Conservation (phyloP, 176 grass and related monocot genomes). For the Miscanthus lutarioriparius region DNA sequence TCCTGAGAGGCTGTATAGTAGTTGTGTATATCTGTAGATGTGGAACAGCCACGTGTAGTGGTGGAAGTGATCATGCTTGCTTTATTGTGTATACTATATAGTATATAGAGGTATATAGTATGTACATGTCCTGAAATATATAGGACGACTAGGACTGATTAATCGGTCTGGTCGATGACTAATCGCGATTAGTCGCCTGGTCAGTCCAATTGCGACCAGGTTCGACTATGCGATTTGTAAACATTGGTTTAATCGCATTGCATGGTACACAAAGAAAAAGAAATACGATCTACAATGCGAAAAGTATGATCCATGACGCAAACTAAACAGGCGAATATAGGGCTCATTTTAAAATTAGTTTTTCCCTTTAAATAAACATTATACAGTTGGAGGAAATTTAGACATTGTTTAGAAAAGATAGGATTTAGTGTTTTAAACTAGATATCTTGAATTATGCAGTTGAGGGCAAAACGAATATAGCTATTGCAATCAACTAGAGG, state of each 20-base stretch:
- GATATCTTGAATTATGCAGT: not conserved
- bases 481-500: not conserved
- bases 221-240: not conserved
- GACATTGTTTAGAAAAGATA: not conserved
- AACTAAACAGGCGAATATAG: not conserved
- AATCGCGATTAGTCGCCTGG: not conserved
- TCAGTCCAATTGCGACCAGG: not conserved
- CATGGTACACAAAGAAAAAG: conserved; percentile 5
- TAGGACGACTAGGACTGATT: too few species aligned
- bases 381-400: not conserved
- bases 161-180: too few species aligned
- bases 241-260: not conserved
- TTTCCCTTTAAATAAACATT: not conserved
- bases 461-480: not conserved
- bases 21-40: too few species aligned
- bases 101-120: too few species aligned
- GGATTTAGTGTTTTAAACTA: not conserved
- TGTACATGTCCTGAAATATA: too few species aligned
- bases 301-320: conserved; percentile 12
- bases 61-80: too few species aligned
- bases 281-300: not conserved
- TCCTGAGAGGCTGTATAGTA: too few species aligned
- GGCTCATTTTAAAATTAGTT: not conserved
- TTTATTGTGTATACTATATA: too few species aligned
- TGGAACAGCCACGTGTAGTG: too few species aligned